Percentiles rank a stretch among this genome's conserved stretches.
Conservation (phyloP, 768 basidiomycete species). For the Mycena venus region DNA sequence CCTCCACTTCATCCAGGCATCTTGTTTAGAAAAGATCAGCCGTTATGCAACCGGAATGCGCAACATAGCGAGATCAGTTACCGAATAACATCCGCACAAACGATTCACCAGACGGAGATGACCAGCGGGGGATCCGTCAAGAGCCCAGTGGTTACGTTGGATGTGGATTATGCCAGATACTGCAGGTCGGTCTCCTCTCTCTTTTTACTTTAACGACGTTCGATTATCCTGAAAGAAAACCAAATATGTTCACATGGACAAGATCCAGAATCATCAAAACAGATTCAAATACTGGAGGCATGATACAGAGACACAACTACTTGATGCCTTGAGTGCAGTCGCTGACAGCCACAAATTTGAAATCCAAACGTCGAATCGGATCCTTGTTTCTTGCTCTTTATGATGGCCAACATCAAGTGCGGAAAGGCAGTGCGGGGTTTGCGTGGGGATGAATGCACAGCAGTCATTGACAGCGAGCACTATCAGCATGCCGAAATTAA, state of each 20-base stretch:
- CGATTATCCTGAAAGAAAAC: neutral
- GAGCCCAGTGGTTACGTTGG: neutral
- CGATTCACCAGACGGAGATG: neutral
- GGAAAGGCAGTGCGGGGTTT: neutral
- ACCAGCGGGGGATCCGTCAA: neutral
- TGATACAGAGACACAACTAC: neutral
- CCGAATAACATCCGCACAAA: neutral
- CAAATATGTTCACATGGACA: neutral
- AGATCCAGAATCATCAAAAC: neutral
- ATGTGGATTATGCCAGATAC: neutral
- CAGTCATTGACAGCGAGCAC: neutral
- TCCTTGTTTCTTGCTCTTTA: no score
- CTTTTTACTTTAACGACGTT: neutral
- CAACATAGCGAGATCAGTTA: neutral
- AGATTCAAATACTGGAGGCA: slow-evolving; percentile 4
- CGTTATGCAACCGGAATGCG: neutral
- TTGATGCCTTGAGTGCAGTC: neutral
- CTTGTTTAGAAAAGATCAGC: neutral
- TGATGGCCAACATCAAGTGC: no score
- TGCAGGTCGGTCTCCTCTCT: slow-evolving; percentile 10
- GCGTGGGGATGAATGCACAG: neutral
- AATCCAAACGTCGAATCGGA: neutral
- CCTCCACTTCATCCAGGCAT: neutral
- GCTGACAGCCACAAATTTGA: neutral
- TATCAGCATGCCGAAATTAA: slow-evolving; percentile 8